Evolutionary conservation across 2,329 filamentous ascomycete species (phyloP).

Genomic region (Calonectria pauciramosa): DNA sequence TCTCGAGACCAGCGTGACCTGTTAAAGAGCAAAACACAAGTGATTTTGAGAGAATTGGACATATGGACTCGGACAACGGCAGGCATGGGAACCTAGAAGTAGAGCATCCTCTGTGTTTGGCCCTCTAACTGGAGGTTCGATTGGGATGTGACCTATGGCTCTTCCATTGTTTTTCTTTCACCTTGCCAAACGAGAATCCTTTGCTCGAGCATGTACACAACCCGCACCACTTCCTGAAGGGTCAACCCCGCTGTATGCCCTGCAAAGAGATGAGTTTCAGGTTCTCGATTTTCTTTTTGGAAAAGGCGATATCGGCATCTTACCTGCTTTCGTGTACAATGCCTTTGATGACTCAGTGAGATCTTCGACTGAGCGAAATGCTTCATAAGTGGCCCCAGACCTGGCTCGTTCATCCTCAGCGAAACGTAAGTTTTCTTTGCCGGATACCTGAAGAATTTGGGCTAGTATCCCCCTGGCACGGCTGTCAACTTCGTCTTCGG

Average conservation of each 20-base stretch:
- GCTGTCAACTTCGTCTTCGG: constrained; percentile 45
- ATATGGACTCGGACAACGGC: not conserved
- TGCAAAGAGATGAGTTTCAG: constrained; percentile 32
- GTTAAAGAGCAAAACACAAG: not conserved
- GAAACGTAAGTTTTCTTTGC: constrained; percentile 24
- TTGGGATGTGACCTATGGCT: not conserved
- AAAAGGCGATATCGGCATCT: constrained; percentile 10
- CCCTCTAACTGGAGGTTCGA: not conserved
- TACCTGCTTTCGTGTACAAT: constrained; percentile 53
- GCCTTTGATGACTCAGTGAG: constrained; percentile 47
- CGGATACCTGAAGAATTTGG: constrained; percentile 28
- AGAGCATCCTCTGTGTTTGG: not conserved
- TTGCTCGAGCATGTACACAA: constrained; percentile 56
- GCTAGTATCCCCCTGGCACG: constrained; percentile 39
- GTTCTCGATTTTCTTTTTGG: not conserved
- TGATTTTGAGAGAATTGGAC: not conserved
- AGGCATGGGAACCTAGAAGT: not conserved
- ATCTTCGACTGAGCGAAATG: constrained; percentile 49
- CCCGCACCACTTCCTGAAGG: constrained; percentile 50
- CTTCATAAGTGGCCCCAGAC: constrained; percentile 43
- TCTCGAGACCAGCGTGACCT: not conserved
- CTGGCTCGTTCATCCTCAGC: not conserved
- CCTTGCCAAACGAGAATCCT: constrained; percentile 52
- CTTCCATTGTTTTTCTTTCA: constrained; percentile 3
- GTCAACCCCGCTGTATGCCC: constrained; percentile 51